These are phyloP conservation scores for Serendipita sp. DNA, from an alignment of 768 basidiomycete genomes.

Conservation along the genomic window DNA sequence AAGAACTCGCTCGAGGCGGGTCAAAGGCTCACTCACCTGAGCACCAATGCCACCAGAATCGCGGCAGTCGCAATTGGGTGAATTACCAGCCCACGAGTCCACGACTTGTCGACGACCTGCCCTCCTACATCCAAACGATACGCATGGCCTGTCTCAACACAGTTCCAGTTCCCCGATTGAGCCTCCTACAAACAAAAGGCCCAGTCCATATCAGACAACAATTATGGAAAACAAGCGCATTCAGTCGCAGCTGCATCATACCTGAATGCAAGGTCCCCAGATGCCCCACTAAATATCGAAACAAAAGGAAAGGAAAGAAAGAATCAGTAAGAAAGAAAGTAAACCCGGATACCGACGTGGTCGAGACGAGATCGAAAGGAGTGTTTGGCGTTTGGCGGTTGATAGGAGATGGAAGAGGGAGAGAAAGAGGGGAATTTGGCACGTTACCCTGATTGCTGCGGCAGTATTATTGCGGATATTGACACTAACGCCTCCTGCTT, in stretches of 20 bases:
- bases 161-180: too few species aligned
- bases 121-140: neutral
- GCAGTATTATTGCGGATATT: neutral
- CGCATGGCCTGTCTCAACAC: neutral
- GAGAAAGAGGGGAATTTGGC: too few species aligned
- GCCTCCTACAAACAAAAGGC: too few species aligned
- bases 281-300: slow-evolving; percentile 5
- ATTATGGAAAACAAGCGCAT: too few species aligned
- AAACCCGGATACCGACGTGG: neutral
- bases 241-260: too few species aligned
- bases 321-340: neutral
- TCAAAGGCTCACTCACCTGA: neutral
- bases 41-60: slow-evolving; percentile 36
- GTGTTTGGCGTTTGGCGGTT: neutral
- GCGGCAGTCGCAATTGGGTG: slow-evolving; percentile 53
- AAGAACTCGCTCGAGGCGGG: too few species aligned
- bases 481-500: neutral
- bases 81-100: slow-evolving; percentile 60
- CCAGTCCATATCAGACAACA: too few species aligned
- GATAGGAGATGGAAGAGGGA: neutral
- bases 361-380: neutral
- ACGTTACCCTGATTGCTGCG: neutral
- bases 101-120: slow-evolving; percentile 16
- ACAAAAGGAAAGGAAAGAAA: neutral
- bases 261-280: neutral